A percentile compares a stretch with the other conserved stretches of the same genome.
phyloP scores from a whole-genome alignment of 2,329 filamentous ascomycete species.

The Penicillium aurantiogriseum region DNA sequence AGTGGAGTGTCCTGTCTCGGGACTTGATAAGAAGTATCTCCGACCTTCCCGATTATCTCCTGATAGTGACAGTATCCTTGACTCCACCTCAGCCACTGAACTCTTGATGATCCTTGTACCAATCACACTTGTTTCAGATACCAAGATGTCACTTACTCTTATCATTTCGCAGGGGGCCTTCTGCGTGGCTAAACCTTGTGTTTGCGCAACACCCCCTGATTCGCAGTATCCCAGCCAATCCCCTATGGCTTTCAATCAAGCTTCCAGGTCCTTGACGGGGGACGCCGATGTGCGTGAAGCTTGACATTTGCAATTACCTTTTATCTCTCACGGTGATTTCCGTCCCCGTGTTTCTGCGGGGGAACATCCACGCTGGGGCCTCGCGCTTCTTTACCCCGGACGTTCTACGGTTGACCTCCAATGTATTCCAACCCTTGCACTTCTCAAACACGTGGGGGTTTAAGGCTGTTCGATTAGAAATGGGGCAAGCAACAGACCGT shows the following conservation, averaged over 20 bases:
- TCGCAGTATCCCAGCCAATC: not conserved
- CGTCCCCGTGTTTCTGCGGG: not conserved
- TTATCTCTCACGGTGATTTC: not conserved
- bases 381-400: not conserved
- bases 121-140: not conserved
- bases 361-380: not conserved
- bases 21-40: not conserved
- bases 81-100: not conserved
- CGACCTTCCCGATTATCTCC: not conserved
- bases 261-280: slow-evolving; percentile 8
- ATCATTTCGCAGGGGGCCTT: not conserved
- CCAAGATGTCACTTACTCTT: not conserved
- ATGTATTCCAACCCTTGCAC: not conserved
- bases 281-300: slow-evolving; percentile 17
- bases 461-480: not conserved
- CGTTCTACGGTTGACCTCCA: not conserved
- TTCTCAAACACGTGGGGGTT: not conserved
- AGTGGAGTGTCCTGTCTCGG: not conserved
- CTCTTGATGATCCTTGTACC: not conserved
- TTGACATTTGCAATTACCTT: not conserved
- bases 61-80: not conserved
- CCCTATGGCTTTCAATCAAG: not conserved
- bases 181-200: not conserved
- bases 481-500: not conserved
- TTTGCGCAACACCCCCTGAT: not conserved